Conservation (phyloP, 345 rosid species). For the Sapria himalayana region DNA sequence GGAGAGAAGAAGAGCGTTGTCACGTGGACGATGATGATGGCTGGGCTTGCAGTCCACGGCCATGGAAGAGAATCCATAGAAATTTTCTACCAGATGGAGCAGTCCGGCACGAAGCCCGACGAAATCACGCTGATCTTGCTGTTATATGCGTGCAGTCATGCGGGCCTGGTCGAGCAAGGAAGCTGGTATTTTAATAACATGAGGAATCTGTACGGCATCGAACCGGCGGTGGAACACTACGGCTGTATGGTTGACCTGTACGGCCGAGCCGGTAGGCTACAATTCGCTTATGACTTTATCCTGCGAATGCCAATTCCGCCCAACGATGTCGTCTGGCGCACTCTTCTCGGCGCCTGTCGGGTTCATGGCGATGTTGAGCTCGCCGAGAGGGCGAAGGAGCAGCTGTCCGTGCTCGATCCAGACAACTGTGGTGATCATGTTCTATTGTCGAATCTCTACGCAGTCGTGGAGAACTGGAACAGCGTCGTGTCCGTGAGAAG, state of each 20-base stretch:
- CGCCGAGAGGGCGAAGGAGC: constrained; percentile 58
- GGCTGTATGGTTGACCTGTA: constrained; percentile 57
- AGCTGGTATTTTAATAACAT: constrained; percentile 39
- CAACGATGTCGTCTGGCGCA: constrained; percentile 71
- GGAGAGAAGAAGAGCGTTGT: constrained; percentile 40
- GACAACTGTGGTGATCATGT: constrained; percentile 59
- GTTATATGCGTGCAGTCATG: constrained; percentile 90
- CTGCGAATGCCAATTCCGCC: constrained; percentile 56
- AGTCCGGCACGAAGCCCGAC: constrained; percentile 36
- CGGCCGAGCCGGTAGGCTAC: constrained; percentile 74
- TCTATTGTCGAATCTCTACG: constrained; percentile 55
- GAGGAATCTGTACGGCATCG: constrained; percentile 31
- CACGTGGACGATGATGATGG: constrained; percentile 76
- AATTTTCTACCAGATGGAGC: constrained; percentile 47
- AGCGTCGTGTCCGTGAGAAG: constrained; percentile 49
- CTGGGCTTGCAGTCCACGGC: constrained; percentile 68
- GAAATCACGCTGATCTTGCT: constrained; percentile 47
- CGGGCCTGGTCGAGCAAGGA: constrained; percentile 72
- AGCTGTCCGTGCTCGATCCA: constrained; percentile 62
- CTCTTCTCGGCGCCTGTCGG: constrained; percentile 80
- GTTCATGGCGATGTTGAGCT: constrained; percentile 63
- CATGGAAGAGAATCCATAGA: constrained; percentile 47
- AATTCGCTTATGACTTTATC: constrained; percentile 52
- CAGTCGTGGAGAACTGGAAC: constrained; percentile 62
- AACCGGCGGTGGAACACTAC: constrained; percentile 37